Evolutionary conservation across 345 rosid species (phyloP).

Genomic region (Nasturtium officinale): DNA sequence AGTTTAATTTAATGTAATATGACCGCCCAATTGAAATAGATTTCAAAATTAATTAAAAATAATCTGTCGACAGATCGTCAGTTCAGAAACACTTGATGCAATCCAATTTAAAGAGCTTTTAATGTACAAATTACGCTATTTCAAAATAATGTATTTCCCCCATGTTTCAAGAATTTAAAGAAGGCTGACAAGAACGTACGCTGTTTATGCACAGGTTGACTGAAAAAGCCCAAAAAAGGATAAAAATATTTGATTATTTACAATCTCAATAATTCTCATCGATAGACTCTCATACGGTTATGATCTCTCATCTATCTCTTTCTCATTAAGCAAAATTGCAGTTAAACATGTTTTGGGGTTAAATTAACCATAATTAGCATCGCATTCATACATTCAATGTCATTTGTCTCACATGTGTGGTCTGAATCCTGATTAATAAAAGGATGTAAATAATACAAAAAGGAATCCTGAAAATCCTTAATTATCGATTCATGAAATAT

Average conservation of each 20-base stretch:
- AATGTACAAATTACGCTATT: neutral
- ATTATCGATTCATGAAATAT: neutral
- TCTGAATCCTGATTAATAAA: neutral
- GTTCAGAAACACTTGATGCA: conserved; percentile 15
- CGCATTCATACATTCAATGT: conserved; percentile 14
- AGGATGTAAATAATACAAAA: too few relatives aligned
- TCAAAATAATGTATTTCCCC: neutral
- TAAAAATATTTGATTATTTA: conserved; percentile 24
- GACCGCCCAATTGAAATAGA: neutral
- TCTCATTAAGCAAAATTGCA: conserved; percentile 2
- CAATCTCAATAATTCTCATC: conserved; percentile 17
- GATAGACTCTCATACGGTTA: neutral
- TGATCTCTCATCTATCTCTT: neutral
- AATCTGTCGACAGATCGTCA: neutral
- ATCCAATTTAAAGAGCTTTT: conserved; percentile 15
- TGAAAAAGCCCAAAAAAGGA: conserved; percentile 13
- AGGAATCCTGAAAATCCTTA: neutral
- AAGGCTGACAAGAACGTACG: conserved; percentile 47
- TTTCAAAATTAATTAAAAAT: neutral
- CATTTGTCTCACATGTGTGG: conserved; percentile 10
- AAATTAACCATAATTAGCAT: conserved; percentile 8
- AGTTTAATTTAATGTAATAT: neutral
- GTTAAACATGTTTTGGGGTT: neutral
- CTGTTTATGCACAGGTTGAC: conserved; percentile 42
- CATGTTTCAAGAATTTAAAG: conserved; percentile 30